Evolutionary conservation across 2,329 filamentous ascomycete genomes (phyloP), one percentile per base, ranked within the genome.

Genomic region (Neonectria hederae): DNA sequence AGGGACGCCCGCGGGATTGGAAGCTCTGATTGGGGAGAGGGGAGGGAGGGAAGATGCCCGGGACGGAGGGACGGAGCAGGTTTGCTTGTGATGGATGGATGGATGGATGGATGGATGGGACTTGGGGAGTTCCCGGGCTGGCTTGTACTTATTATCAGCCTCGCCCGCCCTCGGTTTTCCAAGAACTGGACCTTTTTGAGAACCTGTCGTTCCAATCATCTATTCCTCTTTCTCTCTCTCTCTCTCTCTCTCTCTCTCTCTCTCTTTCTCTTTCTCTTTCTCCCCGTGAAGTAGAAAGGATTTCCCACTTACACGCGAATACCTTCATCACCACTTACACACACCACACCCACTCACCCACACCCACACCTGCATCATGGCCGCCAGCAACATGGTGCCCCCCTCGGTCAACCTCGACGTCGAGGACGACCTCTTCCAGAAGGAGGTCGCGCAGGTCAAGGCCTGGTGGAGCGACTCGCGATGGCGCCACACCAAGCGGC

Each of bases 401-500:
- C 76, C 81, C 70, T 82, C 86, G 65, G 81, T 88, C 70, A 85
- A 88, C 76, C 84, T 84, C 57, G 82, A 83, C 62, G 72, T 77
- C 59, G 88, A 90, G 76, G 88, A 90, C 65, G 82, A 91, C 74
- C 82, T 90, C 75, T 97, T 91, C 82, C 85, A 89, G 75, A 86
- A 91, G 71, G 96, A 99, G 78, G 93, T 98, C 65, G 89, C 91
- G 74, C 89, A 91, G 71, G 91, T 98, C 72, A 93, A 97, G 87
- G 83, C 91, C 80, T 99, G 96, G 96, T 99, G 96, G 96, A 86
- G 84, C 57, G 92, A 97, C 74, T 88, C 93, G 62, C 88, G 96
- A 85, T 99, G 96, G 96, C 88, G 92, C 78, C 89, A 93, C 81
- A 99, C 96, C 74, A 94, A 92, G 83, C 88, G 96, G 63, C 90